Evolutionary conservation across 495 filamentous ascomycete genomes (phyloP).

Genomic region (Tuber magnatum): DNA sequence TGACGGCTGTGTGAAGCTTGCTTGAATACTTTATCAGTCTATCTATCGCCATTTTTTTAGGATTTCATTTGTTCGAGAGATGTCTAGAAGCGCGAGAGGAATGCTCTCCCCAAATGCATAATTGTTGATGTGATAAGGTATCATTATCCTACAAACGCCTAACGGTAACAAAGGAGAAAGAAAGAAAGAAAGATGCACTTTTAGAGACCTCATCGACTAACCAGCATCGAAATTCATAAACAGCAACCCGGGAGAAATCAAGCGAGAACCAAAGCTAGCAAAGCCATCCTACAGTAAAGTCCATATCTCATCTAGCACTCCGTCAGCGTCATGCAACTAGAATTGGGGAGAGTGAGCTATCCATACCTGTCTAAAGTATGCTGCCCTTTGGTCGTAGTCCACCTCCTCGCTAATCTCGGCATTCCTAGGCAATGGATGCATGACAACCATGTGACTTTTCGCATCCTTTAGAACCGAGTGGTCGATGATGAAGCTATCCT

Average conservation of each 20-base stretch:
- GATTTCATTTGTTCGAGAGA: background rate
- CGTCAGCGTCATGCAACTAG: conserved; percentile 43
- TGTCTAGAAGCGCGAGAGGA: background rate
- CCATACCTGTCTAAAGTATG: conserved; percentile 98
- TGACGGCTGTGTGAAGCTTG: background rate
- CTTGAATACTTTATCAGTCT: background rate
- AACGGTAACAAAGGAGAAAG: background rate
- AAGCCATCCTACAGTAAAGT: conserved; percentile 93
- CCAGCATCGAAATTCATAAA: background rate
- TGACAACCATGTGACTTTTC: conserved; percentile 81
- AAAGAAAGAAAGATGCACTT: conserved; percentile 12
- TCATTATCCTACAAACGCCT: conserved; percentile 5
- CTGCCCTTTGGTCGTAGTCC: conserved; percentile 91
- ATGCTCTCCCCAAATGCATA: background rate
- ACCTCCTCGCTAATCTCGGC: conserved; percentile 90
- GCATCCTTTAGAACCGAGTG: conserved; percentile 84
- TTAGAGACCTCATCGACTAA: background rate
- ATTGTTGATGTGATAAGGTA: background rate
- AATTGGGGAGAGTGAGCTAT: conserved; percentile 13
- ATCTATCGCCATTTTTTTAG: background rate
- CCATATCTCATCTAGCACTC: conserved; percentile 87
- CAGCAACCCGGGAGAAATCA: conserved; percentile 4
- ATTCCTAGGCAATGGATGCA: conserved; percentile 93
- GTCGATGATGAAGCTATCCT: conserved; percentile 79
- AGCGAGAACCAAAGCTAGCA: conserved; percentile 86